phyloP scores from a whole-genome alignment of 257 asterid genomes.

The Paraleonurus japonicus region DNA sequence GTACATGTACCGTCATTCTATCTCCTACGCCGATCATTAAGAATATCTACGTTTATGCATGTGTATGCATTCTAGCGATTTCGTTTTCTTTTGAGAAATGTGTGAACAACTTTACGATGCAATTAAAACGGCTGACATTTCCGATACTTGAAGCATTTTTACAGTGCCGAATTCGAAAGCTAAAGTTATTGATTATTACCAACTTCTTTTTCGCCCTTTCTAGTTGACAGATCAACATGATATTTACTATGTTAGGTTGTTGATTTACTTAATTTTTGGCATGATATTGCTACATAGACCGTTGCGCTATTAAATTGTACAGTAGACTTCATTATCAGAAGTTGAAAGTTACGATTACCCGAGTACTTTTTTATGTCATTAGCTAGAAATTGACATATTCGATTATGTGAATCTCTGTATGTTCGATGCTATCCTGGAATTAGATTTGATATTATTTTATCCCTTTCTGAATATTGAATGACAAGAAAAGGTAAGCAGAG shows the following conservation, averaged over 20 bases:
- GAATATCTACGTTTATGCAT: neutral
- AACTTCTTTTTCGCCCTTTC: neutral
- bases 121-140: neutral
- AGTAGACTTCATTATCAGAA: neutral
- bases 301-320: neutral
- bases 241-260: neutral
- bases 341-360: neutral
- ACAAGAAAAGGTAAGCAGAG: neutral
- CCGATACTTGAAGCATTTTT: neutral
- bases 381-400: neutral
- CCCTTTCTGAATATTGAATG: neutral
- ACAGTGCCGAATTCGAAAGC: neutral
- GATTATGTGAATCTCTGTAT: neutral
- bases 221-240: neutral
- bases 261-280: neutral
- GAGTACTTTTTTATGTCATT: neutral
- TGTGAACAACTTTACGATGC: neutral
- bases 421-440: neutral
- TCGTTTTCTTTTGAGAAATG: neutral
- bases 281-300: neutral
- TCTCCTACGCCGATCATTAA: neutral
- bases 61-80: neutral
- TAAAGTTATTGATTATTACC: neutral
- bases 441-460: neutral
- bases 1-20: neutral